Conservation (phyloP, 495 filamentous ascomycete genomes). For the Trichodelitschia bisporula region DNA sequence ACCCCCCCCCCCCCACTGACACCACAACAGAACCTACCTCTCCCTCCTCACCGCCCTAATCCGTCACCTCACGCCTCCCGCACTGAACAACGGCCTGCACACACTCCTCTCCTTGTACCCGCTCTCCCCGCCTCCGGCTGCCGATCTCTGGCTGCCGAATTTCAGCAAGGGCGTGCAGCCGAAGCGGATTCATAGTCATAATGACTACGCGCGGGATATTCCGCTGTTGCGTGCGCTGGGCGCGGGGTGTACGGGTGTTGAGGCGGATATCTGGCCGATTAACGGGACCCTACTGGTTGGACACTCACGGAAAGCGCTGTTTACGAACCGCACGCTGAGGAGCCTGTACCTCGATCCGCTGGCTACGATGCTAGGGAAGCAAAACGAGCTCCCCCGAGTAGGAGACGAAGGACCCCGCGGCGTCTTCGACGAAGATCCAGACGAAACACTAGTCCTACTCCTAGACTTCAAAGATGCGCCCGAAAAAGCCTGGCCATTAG, state of each 20-base stretch:
- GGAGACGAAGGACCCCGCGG: conserved; percentile 7
- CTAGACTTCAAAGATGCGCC: conserved; percentile 17
- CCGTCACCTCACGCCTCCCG: no score
- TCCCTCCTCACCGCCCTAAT: no score
- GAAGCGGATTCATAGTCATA: conserved; percentile 56
- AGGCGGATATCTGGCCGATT: conserved; percentile 60
- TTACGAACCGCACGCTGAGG: conserved; percentile 12
- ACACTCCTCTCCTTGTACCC: no score
- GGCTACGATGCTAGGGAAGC: conserved; percentile 9
- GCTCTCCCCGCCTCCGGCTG: no score
- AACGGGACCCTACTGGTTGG: conserved; percentile 25
- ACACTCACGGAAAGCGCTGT: conserved; percentile 12
- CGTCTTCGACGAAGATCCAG: conserved; percentile 12
- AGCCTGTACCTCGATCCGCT: conserved; percentile 16
- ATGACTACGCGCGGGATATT: conserved; percentile 69
- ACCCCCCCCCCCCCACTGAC: no score
- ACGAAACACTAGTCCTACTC: conserved; percentile 13
- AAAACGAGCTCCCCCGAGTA: conserved; percentile 7
- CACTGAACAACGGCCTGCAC: no score
- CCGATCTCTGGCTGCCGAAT: no score
- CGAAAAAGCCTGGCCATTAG: conserved; percentile 8
- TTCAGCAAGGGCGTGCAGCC: conserved; percentile 47
- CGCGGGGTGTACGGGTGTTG: conserved; percentile 44
- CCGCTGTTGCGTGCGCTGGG: conserved; percentile 45
- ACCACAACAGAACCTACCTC: no score